Evolutionary conservation across 2,329 filamentous ascomycete genomes (phyloP), one percentile per base, ranked within the genome.

Genomic region (Clarireedia paspali): DNA sequence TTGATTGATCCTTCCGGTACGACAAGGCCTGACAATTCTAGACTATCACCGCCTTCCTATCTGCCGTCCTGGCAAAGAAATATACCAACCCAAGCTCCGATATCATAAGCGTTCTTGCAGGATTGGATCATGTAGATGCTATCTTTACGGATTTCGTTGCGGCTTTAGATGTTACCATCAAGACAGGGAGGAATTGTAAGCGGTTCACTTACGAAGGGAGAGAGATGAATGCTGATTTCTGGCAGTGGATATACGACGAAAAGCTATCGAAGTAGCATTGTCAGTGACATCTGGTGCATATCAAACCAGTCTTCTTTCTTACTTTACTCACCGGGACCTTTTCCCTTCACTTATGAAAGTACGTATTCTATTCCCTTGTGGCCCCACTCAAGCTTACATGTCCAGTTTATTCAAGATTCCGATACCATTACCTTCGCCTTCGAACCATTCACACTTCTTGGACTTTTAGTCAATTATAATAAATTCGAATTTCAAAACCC

Each of bases 401-500:
- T 42, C 20, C 62, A 91, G 88, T 88, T 91, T 68, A 83, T 95
- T 58, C 87, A 94, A 74, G 89, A 95, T 62, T 81, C 85, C 46
- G 84, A 90, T 59, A 78, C 79, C 24, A 76, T 81, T 36, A 74
- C 77, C 17, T 77, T 79, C 65, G 82, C 82, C 57, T 80, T 89
- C 45, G 82, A 88, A 57, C 87, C 92, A 0, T 91, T 96, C 63
- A 82, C 87, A 14, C 80, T 97, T 9, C 78, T 96, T 20, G 92
- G 92, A 12, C 78, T 97, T 4, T 76, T 99, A 53, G 88, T 89
- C 62, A 99, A 97, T 73, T 97, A 97, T 79, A 97, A 99, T 79
- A 99, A 97, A 71, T 99, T 99, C 67, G 94, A 99, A 71, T 92
- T 95, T 56, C 91, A 96, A 69, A 99, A 99, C 64, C 92, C 92